Base-by-base conservation (phyloP, 768 basidiomycete species). In the Rhodotorula sphaerocarpa region DNA sequence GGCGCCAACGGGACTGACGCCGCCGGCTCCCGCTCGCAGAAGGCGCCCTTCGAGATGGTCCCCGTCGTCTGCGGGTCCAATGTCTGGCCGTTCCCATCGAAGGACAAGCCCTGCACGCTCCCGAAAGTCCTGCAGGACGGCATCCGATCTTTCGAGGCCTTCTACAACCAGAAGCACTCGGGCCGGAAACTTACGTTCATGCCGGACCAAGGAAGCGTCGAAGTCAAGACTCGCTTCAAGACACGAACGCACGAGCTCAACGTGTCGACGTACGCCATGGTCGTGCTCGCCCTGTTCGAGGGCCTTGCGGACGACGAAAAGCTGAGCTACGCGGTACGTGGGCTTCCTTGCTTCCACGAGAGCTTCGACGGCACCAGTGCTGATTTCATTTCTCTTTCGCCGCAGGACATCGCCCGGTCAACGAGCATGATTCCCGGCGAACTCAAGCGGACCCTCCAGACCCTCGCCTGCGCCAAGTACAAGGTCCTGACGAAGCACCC, bases 51-150 rank as follows among this genome's bases (percentile, higher is more conserved):
- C 67, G 88, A 93, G 44, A 80, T 96, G 42, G 84, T 82, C 1
- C 90, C 96, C 45, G 91, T 80, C 9, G 86, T 99, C 52, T 90
- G 96, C 83, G 97, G 95, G 0, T 88, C 92, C 3, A 93, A 91
- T 6, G 89, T 88, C 75, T 99, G 95, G 95, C 95, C 95, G 0
- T 86, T 85, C 78, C 79, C 85, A 3, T 81, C 85, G 62, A 79
- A 82, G 5, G 75, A 80, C 15, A 77, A 83, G 0, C 66, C 74
- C 0, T 95, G 89, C 70, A 82, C 77, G 7, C 78, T 96, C 44
- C 84, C 90, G 0, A 74, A 80, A 21, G 75, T 80, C 21, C 79
- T 99, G 71, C 73, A 82, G 27, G 80, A 80, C 65, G 80, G 85
- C 0, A 82, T 82, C 74, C 82, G 81, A 72, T 84, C 84, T 2